These are phyloP conservation scores for Penicillium psychrofluorescens DNA, from an alignment of 495 filamentous ascomycete genomes.

Conservation along the genomic window DNA sequence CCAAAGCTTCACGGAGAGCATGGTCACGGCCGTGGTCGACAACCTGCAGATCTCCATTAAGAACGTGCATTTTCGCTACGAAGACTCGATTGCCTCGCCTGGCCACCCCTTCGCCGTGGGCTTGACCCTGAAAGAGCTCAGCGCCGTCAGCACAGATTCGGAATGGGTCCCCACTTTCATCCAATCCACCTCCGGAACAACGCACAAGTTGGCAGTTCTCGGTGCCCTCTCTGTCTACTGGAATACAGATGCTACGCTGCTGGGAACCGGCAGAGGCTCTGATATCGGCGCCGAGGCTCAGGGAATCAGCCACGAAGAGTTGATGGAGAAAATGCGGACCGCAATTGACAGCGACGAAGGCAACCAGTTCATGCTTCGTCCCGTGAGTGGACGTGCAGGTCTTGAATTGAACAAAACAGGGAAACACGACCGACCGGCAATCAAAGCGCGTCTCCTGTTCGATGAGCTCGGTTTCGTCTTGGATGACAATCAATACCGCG, in stretches of 20 bases:
- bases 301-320: slow-evolving; percentile 59
- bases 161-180: slow-evolving; percentile 94
- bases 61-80: slow-evolving; percentile 96
- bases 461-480: slow-evolving; percentile 94
- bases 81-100: slow-evolving; percentile 91
- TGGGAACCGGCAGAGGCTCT: slow-evolving; percentile 64
- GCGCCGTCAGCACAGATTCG: slow-evolving; percentile 88
- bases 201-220: slow-evolving; percentile 86
- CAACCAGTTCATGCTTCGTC: slow-evolving; percentile 92
- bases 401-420: slow-evolving; percentile 90
- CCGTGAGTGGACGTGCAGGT: slow-evolving; percentile 85
- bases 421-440: slow-evolving; percentile 68
- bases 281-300: slow-evolving; percentile 57
- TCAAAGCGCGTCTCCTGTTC: slow-evolving; percentile 86
- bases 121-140: slow-evolving; percentile 87
- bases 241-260: slow-evolving; percentile 84
- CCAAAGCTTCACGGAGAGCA: slow-evolving; percentile 91
- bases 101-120: slow-evolving; percentile 93
- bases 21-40: slow-evolving; percentile 93
- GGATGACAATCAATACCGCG: slow-evolving; percentile 94
- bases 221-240: slow-evolving; percentile 89
- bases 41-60: slow-evolving; percentile 96
- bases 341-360: slow-evolving; percentile 68
- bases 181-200: slow-evolving; percentile 70
- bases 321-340: slow-evolving; percentile 65